These are phyloP conservation scores for Paraphoma sp. DNA, from an alignment of 2,329 filamentous ascomycete species.

Conservation along the genomic window DNA sequence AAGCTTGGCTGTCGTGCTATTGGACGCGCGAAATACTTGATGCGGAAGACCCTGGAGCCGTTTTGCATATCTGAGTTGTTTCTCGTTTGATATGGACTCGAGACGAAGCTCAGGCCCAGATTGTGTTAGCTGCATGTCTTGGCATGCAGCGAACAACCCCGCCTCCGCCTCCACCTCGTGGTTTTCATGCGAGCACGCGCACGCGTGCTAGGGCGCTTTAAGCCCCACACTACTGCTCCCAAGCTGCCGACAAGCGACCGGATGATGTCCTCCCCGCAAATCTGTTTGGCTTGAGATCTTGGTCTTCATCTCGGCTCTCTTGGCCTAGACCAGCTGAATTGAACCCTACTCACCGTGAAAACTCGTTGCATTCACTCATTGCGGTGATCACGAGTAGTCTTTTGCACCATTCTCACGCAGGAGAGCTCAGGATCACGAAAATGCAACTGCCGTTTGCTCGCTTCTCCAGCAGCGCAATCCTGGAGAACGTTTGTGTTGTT, in stretches of 20 bases:
- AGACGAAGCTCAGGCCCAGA: slow-evolving; percentile 14
- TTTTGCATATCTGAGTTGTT: neutral
- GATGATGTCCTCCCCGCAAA: slow-evolving; percentile 14
- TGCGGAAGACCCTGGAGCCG: slow-evolving; percentile 7
- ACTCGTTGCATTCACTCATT: no score
- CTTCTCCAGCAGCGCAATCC: no score
- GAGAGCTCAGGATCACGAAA: no score
- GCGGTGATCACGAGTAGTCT: no score
- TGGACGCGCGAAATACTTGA: slow-evolving; percentile 3
- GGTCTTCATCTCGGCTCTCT: slow-evolving; percentile 14
- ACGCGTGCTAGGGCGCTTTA: slow-evolving; percentile 14
- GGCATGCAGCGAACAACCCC: slow-evolving; percentile 13
- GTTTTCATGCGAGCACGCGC: slow-evolving; percentile 8
- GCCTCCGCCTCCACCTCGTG: slow-evolving; percentile 5
- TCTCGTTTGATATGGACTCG: slow-evolving; percentile 16
- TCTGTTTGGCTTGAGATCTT: slow-evolving; percentile 19
- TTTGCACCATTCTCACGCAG: no score
- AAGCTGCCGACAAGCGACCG: slow-evolving; percentile 6
- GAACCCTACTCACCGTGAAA: neutral
- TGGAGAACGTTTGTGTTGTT: neutral
- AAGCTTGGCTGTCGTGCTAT: slow-evolving; percentile 24
- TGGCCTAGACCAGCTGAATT: neutral
- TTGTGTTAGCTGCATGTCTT: neutral
- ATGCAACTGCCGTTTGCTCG: no score
- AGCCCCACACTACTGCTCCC: slow-evolving; percentile 6